phyloP scores from a whole-genome alignment of 164 flowering plant species.

The Platanus orientalis region DNA sequence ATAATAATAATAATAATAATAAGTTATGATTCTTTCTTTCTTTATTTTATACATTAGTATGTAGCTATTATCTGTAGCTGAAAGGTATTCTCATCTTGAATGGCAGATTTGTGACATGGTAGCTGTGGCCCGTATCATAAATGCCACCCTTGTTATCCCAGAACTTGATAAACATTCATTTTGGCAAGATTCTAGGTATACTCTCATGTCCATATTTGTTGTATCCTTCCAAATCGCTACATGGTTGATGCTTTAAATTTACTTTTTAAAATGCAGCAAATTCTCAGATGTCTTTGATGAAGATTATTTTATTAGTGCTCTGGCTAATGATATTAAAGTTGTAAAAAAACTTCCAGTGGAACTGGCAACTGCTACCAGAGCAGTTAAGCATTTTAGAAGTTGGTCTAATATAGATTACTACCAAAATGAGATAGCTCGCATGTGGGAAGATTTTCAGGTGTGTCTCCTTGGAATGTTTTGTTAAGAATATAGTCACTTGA shows the following conservation, averaged over 20 bases:
- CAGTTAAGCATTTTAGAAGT: conserved; percentile 77
- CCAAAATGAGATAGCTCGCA: conserved; percentile 62
- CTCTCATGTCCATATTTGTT: neutral
- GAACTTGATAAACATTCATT: conserved; percentile 90
- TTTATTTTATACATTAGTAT: too few relatives aligned
- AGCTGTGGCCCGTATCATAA: conserved; percentile 90
- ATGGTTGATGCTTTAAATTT: neutral
- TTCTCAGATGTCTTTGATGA: conserved; percentile 95
- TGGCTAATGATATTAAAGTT: conserved; percentile 72
- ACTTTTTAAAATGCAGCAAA: conserved; percentile 60
- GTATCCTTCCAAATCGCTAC: neutral
- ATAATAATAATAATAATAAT: too few relatives aligned
- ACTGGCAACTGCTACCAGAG: conserved; percentile 46
- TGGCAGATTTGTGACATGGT: conserved; percentile 98
- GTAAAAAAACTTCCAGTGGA: conserved; percentile 79
- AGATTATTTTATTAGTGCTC: conserved; percentile 63
- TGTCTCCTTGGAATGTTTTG: neutral
- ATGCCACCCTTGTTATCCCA: conserved; percentile 93
- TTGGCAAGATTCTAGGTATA: conserved; percentile 92
- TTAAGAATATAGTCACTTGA: neutral
- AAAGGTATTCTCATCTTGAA: conserved; percentile 7
- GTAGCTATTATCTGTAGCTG: neutral
- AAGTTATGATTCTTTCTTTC: too few relatives aligned
- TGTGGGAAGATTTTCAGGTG: conserved; percentile 89
- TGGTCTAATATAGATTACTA: conserved; percentile 94